Evolutionary conservation across 768 basidiomycete genomes (phyloP).

Genomic region (Boletales sp.): DNA sequence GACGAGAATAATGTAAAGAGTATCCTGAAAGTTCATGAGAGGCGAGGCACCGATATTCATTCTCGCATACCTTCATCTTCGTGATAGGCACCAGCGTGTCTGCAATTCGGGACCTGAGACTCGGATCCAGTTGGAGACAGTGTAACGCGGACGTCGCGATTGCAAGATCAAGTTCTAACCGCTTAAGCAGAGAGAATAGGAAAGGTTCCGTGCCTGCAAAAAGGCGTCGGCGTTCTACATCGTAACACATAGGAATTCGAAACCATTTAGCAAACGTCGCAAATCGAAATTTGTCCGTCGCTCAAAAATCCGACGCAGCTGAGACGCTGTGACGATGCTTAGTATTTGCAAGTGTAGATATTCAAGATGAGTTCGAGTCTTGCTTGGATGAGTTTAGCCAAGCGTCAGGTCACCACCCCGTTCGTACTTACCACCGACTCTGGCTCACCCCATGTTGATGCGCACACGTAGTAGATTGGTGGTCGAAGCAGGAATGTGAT

Average conservation of each 20-base stretch:
- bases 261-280: slow-evolving; percentile 66
- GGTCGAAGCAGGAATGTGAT: slow-evolving; percentile 85
- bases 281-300: slow-evolving; percentile 90
- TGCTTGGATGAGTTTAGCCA: slow-evolving; percentile 50
- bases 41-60: not conserved
- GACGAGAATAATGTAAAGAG: slow-evolving; percentile 88
- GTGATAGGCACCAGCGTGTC: slow-evolving; percentile 75
- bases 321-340: slow-evolving; percentile 82
- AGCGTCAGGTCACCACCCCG: not conserved
- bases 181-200: slow-evolving; percentile 63
- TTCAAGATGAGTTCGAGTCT: slow-evolving; percentile 93
- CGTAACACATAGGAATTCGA: not conserved
- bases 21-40: slow-evolving; percentile 50
- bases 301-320: slow-evolving; percentile 84
- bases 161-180: slow-evolving; percentile 76
- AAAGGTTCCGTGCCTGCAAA: slow-evolving; percentile 78
- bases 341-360: slow-evolving; percentile 93
- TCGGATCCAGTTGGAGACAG: slow-evolving; percentile 72
- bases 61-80: slow-evolving; percentile 68
- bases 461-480: slow-evolving; percentile 90
- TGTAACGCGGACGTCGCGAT: slow-evolving; percentile 79
- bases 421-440: slow-evolving; percentile 79
- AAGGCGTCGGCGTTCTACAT: not conserved
- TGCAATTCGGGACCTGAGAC: slow-evolving; percentile 68
- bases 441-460: slow-evolving; percentile 92